Evolutionary conservation across 2,329 filamentous ascomycete species (phyloP), one percentile per base, ranked within the genome.

Genomic region (Claviceps africana): DNA sequence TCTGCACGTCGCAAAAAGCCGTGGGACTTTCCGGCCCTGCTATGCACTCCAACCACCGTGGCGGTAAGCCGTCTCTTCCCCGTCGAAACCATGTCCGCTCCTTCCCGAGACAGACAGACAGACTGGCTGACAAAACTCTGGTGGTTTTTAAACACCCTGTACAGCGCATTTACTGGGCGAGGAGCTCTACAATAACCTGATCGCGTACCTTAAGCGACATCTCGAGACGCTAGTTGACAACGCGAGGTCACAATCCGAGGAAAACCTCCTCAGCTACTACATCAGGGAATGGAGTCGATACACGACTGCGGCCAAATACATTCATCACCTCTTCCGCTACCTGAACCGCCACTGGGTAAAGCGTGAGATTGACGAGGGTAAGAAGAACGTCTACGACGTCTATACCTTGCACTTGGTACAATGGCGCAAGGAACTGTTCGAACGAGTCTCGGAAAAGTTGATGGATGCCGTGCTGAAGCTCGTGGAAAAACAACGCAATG

Each of bases 321-420:
- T 96, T 66, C 94, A 98, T 69, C 91, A 98, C 65, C 74, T 98
- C 8, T 98, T 98, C 74, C 77, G 85, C 51, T 98, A 98, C 65
- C 80, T 98, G 28, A 98, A 98, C 65, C 82, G 93, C 31, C 93
- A 98, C 70, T 98, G 94, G 93, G 93, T 98, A 2, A 98, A 96
- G 76, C 79, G 93, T 31, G 93, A 98, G 71, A 95, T 98, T 71
- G 93, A 98, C 57, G 93, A 98, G 68, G 93, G 93, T 35, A 97
- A 98, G 72, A 96, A 97, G 74, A 87, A 91, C 62, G 87, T 97
- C 8, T 97, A 94, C 67, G 93, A 98, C 67, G 93, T 98, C 47
- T 98, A 98, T 69, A 98, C 93, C 0, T 73, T 98, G 37, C 93
- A 98, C 62, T 74, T 98, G 42, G 93, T 97, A 21, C 88, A 91